Evolutionary conservation across 83 land plant genomes (phyloP).

Genomic region (Thuja plicata): DNA sequence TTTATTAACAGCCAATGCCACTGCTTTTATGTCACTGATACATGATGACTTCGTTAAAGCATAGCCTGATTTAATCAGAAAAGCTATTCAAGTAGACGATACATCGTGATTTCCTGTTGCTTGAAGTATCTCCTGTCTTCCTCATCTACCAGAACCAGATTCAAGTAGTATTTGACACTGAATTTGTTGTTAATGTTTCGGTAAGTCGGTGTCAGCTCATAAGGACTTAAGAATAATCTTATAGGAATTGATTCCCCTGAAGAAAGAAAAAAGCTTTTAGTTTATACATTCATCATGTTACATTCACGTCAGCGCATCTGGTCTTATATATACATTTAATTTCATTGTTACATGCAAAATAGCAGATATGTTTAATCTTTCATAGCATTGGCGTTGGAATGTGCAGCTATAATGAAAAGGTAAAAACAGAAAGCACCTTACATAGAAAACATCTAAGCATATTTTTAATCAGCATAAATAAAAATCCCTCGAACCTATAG

Average conservation of each 20-base stretch:
- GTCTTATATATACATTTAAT: neutral
- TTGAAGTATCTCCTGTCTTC: slow-evolving; percentile 96
- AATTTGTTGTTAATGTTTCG: slow-evolving; percentile 97
- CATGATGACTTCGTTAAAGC: neutral
- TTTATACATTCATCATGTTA: neutral
- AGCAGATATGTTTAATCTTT: neutral
- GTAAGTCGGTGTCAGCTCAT: slow-evolving; percentile 93
- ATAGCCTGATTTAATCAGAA: neutral
- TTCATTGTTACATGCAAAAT: neutral
- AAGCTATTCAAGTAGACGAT: slow-evolving; percentile 45
- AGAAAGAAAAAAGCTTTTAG: neutral
- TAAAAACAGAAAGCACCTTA: neutral
- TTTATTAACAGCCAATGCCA: neutral
- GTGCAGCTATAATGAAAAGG: neutral
- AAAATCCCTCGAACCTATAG: neutral
- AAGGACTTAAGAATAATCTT: slow-evolving; percentile 89
- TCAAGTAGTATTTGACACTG: slow-evolving; percentile 92
- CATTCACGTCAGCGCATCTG: neutral
- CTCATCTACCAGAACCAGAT: slow-evolving; percentile 96
- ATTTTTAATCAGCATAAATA: neutral
- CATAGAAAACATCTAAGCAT: neutral
- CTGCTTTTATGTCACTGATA: neutral
- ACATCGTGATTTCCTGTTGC: slow-evolving; percentile 94
- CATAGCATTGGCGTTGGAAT: neutral
- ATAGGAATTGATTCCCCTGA: slow-evolving; percentile 98